These are phyloP conservation scores for Harrya chromipes DNA, from an alignment of 768 basidiomycete species.

Conservation along the genomic window DNA sequence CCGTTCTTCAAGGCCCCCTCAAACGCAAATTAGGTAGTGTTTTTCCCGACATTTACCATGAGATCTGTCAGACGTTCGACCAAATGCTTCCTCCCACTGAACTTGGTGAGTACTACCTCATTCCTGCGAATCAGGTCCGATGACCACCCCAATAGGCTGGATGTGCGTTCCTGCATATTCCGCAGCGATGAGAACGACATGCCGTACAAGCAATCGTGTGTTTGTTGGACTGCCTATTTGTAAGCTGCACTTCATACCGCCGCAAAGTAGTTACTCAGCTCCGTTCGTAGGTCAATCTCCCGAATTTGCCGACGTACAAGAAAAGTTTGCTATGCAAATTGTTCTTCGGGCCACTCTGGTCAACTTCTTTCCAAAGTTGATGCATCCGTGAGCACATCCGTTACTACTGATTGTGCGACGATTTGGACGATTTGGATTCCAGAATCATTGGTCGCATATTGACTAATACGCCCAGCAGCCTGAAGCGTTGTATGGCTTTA, in stretches of 20 bases:
- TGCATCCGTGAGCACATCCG: slow-evolving; percentile 31
- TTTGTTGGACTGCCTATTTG: slow-evolving; percentile 40
- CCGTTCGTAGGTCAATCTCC: slow-evolving; percentile 32
- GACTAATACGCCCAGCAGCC: slow-evolving; percentile 32
- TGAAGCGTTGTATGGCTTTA: slow-evolving; percentile 28
- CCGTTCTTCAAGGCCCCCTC: slow-evolving; percentile 31
- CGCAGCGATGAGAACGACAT: slow-evolving; percentile 31
- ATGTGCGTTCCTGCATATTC: slow-evolving; percentile 24
- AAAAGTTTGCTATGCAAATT: slow-evolving; percentile 35
- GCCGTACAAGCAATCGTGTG: slow-evolving; percentile 39
- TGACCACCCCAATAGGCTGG: slow-evolving; percentile 27
- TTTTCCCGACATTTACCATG: slow-evolving; percentile 34
- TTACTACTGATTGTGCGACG: slow-evolving; percentile 4
- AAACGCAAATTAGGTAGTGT: slow-evolving; percentile 33
- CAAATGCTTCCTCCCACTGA: slow-evolving; percentile 24
- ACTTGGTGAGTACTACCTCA: slow-evolving; percentile 15
- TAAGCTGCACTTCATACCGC: slow-evolving; percentile 17
- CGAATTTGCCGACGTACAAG: slow-evolving; percentile 34
- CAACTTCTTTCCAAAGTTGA: slow-evolving; percentile 32
- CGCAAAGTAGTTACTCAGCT: slow-evolving; percentile 7
- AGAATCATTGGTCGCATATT: slow-evolving; percentile 33
- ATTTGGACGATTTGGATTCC: slow-evolving; percentile 13
- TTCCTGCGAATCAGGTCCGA: slow-evolving; percentile 11
- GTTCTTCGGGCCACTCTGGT: slow-evolving; percentile 31
- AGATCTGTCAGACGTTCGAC: slow-evolving; percentile 32